phyloP scores from a whole-genome alignment of 768 basidiomycete genomes.

The Daedaleopsis nitida region DNA sequence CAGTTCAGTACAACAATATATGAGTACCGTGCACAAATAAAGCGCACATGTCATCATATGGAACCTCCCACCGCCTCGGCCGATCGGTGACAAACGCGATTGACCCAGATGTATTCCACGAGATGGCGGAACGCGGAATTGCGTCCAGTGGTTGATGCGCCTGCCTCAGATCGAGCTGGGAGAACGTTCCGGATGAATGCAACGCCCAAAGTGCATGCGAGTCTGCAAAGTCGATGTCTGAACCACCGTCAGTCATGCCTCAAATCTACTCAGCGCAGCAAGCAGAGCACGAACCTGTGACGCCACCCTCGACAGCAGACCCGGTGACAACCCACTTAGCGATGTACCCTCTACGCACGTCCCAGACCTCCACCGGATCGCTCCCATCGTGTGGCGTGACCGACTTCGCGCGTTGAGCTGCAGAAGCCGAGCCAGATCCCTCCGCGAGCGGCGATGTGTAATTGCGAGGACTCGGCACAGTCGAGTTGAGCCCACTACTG shows the following conservation, averaged over 20 bases:
- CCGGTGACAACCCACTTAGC: slow-evolving; percentile 80
- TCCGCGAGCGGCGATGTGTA: slow-evolving; percentile 9
- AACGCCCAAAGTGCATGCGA: slow-evolving; percentile 74
- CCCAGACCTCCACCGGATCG: slow-evolving; percentile 83
- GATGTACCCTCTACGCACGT: slow-evolving; percentile 77
- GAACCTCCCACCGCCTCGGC: slow-evolving; percentile 59
- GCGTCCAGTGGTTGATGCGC: slow-evolving; percentile 66
- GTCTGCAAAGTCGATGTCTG: slow-evolving; percentile 71
- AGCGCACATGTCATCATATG: slow-evolving; percentile 76
- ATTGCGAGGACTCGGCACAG: slow-evolving; percentile 26
- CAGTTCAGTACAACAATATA: not conserved
- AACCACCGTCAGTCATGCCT: not conserved
- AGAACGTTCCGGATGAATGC: slow-evolving; percentile 75
- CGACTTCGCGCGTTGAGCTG: slow-evolving; percentile 6
- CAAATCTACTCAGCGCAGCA: not conserved
- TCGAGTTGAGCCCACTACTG: slow-evolving; percentile 7
- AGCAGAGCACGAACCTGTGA: slow-evolving; percentile 53
- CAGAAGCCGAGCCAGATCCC: slow-evolving; percentile 8
- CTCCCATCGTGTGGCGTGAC: slow-evolving; percentile 29
- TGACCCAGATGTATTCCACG: slow-evolving; percentile 68
- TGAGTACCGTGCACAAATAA: not conserved
- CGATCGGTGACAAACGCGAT: slow-evolving; percentile 67
- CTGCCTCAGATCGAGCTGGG: slow-evolving; percentile 74
- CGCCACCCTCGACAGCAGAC: slow-evolving; percentile 67
- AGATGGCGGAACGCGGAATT: slow-evolving; percentile 59